Evolutionary conservation across 2,329 filamentous ascomycete genomes (phyloP).

Genomic region (Arachnomyces sp.): DNA sequence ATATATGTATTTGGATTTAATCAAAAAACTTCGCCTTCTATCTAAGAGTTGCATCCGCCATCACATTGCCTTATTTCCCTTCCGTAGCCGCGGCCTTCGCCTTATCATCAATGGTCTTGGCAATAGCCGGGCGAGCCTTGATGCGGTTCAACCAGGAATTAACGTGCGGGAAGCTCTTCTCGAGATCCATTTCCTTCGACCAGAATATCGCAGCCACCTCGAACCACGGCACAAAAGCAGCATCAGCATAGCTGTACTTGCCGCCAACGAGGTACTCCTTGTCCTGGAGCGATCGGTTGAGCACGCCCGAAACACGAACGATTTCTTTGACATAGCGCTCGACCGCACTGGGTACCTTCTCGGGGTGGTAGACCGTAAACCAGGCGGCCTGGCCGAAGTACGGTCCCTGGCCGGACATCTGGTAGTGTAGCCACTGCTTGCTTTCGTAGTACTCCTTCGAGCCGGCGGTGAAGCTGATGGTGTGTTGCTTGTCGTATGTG

Average conservation of each 20-base stretch:
- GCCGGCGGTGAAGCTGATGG: conserved; percentile 26
- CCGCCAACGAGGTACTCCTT: conserved; percentile 37
- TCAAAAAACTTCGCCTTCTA: too few relatives aligned
- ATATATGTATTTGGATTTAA: too few relatives aligned
- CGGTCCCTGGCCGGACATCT: conserved; percentile 36
- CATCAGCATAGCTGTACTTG: conserved; percentile 37
- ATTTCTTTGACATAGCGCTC: conserved; percentile 36
- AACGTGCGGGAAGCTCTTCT: conserved; percentile 23
- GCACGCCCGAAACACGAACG: conserved; percentile 32
- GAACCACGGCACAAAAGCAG: conserved; percentile 35
- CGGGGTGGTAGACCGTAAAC: conserved; percentile 31
- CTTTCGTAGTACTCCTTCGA: conserved; percentile 24
- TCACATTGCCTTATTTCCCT: conserved; percentile 8
- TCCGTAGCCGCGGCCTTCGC: too few relatives aligned
- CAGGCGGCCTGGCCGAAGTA: conserved; percentile 38
- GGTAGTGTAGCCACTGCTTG: conserved; percentile 37
- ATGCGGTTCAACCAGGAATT: conserved; percentile 24
- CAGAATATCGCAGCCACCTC: conserved; percentile 4
- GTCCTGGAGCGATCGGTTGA: conserved; percentile 33
- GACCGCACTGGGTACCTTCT: conserved; percentile 32
- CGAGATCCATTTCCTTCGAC: conserved; percentile 17
- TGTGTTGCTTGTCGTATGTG: conserved; percentile 36
- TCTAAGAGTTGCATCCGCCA: conserved; percentile 17
- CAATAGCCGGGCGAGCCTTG: conserved; percentile 20
- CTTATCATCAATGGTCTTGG: conserved; percentile 14